phyloP scores from a whole-genome alignment of 176 grass and related monocot species.

The Poa annua region DNA sequence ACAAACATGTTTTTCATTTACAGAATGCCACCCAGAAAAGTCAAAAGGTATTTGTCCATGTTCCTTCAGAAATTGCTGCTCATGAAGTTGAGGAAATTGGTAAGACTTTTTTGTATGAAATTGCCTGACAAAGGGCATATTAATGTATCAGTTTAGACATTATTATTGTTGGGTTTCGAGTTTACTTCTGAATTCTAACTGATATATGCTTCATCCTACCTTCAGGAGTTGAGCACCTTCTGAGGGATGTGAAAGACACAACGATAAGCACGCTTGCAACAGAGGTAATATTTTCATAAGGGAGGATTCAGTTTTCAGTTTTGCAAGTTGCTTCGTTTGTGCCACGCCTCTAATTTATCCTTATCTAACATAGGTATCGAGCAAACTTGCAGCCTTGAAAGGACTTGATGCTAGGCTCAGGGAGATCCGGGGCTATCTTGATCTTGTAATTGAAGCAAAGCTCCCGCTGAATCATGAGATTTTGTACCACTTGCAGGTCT shows the following conservation, averaged over 20 bases:
- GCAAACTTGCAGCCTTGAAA: conserved; percentile 94
- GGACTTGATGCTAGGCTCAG: conserved; percentile 85
- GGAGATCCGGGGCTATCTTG: conserved; percentile 89
- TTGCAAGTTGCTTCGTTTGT: conserved; percentile 18
- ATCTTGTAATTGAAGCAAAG: conserved; percentile 93
- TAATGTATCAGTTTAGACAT: background rate
- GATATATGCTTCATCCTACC: conserved; percentile 27
- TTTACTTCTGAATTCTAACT: background rate
- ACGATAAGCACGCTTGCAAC: conserved; percentile 96
- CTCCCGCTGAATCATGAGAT: conserved; percentile 97
- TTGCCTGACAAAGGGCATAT: conserved; percentile 10
- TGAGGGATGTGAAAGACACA: conserved; percentile 97
- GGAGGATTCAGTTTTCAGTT: background rate
- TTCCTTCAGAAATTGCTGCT: conserved; percentile 93
- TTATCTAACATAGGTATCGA: conserved; percentile 62
- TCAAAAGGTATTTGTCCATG: conserved; percentile 98
- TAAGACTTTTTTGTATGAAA: conserved; percentile 43
- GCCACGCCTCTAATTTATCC: conserved; percentile 25
- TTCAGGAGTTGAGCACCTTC: conserved; percentile 94
- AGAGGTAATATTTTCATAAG: conserved; percentile 60
- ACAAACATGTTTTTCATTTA: conserved; percentile 28
- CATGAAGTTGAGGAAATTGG: conserved; percentile 98
- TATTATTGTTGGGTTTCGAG: too few species aligned
- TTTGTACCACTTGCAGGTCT: conserved; percentile 96
- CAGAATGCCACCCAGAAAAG: conserved; percentile 99